Evolutionary conservation across 176 grass and related monocot species (phyloP), one percentile per base, ranked within the genome.

Genomic region (Oryza coarctata): DNA sequence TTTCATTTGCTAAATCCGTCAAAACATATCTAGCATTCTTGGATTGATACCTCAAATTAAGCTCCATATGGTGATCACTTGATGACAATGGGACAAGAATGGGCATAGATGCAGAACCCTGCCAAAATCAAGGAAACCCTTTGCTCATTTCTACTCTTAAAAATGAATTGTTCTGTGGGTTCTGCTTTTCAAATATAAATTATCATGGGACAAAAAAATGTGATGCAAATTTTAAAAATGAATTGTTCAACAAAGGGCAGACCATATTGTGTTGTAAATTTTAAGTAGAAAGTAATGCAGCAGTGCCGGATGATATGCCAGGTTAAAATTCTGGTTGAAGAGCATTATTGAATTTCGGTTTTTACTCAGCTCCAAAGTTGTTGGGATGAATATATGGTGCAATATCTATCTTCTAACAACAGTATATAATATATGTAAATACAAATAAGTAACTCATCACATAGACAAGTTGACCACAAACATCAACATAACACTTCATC

Each of bases 1-100:
- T 88, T 90, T 91, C 88, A 76, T 91, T 87, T 13, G 89, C 88
- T 57, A 94, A 70, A 86, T 76, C 87, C 84, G 83, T 91, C 84
- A 94, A 86, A 74, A 83, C 86, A 74, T 84, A 88, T 84, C 88
- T 81, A 74, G 86, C 83, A 61, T 88, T 84, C 71, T 94, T 94
- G 41, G 63, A 78, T 78, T 91, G 86, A 61, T 67, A 79, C 71
- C 74, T 88, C 79, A 94, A 55, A 72, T 94, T 81, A 36, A 94
- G 86, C 74, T 88, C 92, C 12, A 88, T 75, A 70, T 94, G 92
- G 76, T 91, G 73, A 84, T 78, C 32, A 74, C 92, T 88, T 78
- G 83, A 91, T 69, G 92, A 86, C 33, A 94, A 83, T 22, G 92
- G 80, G 33, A 91, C 76, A 81, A 86, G 62, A 84, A 94, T 81